These are phyloP conservation scores for Alopecurus myosuroides DNA, from an alignment of 176 grass and related monocot genomes.

Conservation along the genomic window DNA sequence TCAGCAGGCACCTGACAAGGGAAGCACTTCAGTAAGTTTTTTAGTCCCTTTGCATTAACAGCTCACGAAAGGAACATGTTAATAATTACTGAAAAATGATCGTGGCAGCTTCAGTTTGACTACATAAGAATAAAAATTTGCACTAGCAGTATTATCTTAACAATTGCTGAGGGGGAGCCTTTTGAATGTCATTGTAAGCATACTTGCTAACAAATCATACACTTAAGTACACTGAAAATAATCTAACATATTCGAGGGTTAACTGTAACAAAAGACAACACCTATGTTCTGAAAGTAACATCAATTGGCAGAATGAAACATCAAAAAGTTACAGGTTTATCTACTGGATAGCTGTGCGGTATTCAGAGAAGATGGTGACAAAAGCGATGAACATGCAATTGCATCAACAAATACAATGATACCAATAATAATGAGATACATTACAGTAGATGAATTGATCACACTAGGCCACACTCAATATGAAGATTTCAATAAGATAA, in stretches of 20 bases:
- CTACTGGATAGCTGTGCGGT: not conserved
- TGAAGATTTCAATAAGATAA: not conserved
- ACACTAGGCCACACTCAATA: not conserved
- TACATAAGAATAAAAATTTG: not conserved
- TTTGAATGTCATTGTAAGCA: no score
- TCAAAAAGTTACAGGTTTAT: not conserved
- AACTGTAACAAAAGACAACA: not conserved
- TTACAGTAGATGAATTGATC: not conserved
- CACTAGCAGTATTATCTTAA: not conserved
- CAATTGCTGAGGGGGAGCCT: not conserved
- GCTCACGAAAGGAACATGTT: not conserved
- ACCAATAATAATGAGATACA: not conserved
- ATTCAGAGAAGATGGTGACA: not conserved
- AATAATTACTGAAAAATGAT: not conserved
- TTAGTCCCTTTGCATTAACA: not conserved
- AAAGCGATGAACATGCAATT: not conserved
- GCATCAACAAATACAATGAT: not conserved
- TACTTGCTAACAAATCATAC: not conserved
- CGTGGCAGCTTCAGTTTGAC: not conserved
- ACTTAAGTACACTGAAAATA: not conserved
- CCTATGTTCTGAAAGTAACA: not conserved
- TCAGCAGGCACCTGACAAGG: constrained; percentile 40
- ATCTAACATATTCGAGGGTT: not conserved
- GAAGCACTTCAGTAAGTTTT: not conserved
- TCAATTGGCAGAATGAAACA: not conserved